Percentiles rank a stretch among this genome's conserved stretches.
Conservation (phyloP, 768 basidiomycete genomes). For the Serendipita indica region DNA sequence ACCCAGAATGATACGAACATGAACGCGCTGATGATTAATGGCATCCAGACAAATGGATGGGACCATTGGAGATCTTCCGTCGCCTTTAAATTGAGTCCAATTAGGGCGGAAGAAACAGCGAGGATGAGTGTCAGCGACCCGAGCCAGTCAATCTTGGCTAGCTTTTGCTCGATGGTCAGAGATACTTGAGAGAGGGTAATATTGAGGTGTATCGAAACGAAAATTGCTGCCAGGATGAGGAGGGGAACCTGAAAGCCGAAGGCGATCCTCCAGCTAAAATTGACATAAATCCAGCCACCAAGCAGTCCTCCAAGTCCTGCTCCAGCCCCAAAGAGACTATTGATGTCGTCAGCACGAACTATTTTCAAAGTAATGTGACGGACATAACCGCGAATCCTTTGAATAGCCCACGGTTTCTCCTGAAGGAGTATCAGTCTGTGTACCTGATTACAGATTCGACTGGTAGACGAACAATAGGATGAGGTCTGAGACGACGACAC, state of each 20-base stretch:
- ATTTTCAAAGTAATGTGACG: background rate
- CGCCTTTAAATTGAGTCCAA: conserved; percentile 39
- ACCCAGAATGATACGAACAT: conserved; percentile 48
- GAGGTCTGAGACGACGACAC: conserved; percentile 73
- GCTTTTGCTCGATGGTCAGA: conserved; percentile 59
- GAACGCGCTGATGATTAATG: conserved; percentile 43
- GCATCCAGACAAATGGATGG: conserved; percentile 45
- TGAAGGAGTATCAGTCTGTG: conserved; percentile 20
- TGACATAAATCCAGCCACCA: conserved; percentile 76
- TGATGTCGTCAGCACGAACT: conserved; percentile 13
- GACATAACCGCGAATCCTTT: conserved; percentile 85
- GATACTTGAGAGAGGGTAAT: conserved; percentile 51
- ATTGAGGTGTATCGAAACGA: conserved; percentile 59
- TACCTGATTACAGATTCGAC: background rate
- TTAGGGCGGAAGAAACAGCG: conserved; percentile 28
- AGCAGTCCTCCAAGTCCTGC: conserved; percentile 53
- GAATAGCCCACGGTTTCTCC: conserved; percentile 75
- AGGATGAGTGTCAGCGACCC: conserved; percentile 48
- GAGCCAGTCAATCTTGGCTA: conserved; percentile 20
- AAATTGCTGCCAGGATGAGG: conserved; percentile 37
- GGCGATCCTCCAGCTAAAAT: conserved; percentile 72
- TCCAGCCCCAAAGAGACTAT: conserved; percentile 70
- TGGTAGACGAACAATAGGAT: conserved; percentile 62
- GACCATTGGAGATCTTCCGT: conserved; percentile 56
- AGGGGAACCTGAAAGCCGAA: conserved; percentile 28